phyloP scores from a whole-genome alignment of 768 basidiomycete species.

The Asterophora parasitica region DNA sequence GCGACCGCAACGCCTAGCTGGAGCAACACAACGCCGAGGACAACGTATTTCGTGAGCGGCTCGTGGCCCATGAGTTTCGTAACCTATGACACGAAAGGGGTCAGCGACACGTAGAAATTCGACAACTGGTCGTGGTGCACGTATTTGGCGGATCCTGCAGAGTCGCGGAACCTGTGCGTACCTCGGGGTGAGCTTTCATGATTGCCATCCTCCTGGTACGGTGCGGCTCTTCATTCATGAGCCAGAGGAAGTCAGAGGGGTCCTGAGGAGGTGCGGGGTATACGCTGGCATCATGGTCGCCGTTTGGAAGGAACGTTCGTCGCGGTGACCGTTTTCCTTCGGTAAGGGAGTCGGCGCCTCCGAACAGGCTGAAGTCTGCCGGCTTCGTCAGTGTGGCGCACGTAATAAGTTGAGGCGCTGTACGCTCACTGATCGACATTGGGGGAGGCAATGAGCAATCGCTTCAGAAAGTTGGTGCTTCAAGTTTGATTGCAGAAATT shows the following conservation, averaged over 20 bases:
- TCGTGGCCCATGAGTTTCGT: slow-evolving; percentile 96
- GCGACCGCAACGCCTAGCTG: slow-evolving; percentile 63
- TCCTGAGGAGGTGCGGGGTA: slow-evolving; percentile 61
- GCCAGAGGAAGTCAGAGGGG: slow-evolving; percentile 88
- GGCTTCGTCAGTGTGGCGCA: background rate
- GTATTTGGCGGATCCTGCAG: background rate
- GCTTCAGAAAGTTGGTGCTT: no score
- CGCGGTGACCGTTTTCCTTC: slow-evolving; percentile 52
- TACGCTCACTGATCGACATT: slow-evolving; percentile 11
- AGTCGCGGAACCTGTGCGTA: slow-evolving; percentile 22
- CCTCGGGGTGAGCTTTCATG: slow-evolving; percentile 92
- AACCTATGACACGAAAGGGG: slow-evolving; percentile 45
- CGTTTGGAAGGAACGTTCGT: slow-evolving; percentile 44
- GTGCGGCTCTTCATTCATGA: slow-evolving; percentile 98
- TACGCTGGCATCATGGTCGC: slow-evolving; percentile 37
- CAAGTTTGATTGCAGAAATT: background rate
- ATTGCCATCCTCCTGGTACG: slow-evolving; percentile 82
- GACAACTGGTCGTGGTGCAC: no score
- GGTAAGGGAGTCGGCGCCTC: slow-evolving; percentile 74
- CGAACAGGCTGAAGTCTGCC: slow-evolving; percentile 73
- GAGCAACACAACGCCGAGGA: slow-evolving; percentile 72
- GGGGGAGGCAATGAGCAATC: background rate
- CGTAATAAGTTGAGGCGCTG: no score
- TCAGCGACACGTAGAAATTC: background rate
- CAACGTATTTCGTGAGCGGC: slow-evolving; percentile 85